phyloP scores from a whole-genome alignment of 345 rosid species.

The Hibiscus mutabilis region DNA sequence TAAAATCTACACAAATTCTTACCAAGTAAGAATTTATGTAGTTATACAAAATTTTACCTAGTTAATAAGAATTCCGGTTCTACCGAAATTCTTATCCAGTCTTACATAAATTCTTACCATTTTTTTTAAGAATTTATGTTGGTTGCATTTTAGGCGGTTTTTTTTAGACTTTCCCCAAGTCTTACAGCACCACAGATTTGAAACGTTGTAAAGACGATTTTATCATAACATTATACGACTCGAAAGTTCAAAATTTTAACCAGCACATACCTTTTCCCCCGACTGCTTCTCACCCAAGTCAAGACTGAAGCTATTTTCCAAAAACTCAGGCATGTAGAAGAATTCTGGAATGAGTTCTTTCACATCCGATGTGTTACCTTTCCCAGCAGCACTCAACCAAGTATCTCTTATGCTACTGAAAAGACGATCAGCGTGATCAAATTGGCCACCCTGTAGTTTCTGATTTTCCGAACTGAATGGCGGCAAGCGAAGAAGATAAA shows the following conservation, averaged over 20 bases:
- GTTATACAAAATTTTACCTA: no score
- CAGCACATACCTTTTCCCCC: constrained; percentile 82
- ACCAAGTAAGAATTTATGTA: no score
- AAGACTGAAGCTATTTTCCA: constrained; percentile 75
- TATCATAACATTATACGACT: neutral
- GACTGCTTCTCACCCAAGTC: constrained; percentile 98
- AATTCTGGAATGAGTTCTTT: constrained; percentile 98
- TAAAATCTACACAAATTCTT: no score
- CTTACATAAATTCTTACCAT: no score
- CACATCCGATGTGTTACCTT: constrained; percentile 95
- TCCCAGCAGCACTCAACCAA: constrained; percentile 98
- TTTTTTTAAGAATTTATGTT: no score
- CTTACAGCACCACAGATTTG: neutral
- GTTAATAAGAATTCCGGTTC: no score
- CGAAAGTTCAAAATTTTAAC: constrained; percentile 5
- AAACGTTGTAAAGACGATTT: constrained; percentile 9
- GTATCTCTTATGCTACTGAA: constrained; percentile 88
- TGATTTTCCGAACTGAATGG: constrained; percentile 97
- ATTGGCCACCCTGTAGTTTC: constrained; percentile 99
- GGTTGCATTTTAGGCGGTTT: no score
- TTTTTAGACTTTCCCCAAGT: no score
- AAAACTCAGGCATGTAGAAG: constrained; percentile 95
- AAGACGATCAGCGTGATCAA: constrained; percentile 99
- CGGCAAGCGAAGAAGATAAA: constrained; percentile 94
- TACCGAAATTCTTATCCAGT: no score